A percentile compares a stretch with the other conserved stretches of the same genome.
Evolutionary conservation across 2,329 filamentous ascomycete species (phyloP).

Genomic region (Parastagonospora avenae): DNA sequence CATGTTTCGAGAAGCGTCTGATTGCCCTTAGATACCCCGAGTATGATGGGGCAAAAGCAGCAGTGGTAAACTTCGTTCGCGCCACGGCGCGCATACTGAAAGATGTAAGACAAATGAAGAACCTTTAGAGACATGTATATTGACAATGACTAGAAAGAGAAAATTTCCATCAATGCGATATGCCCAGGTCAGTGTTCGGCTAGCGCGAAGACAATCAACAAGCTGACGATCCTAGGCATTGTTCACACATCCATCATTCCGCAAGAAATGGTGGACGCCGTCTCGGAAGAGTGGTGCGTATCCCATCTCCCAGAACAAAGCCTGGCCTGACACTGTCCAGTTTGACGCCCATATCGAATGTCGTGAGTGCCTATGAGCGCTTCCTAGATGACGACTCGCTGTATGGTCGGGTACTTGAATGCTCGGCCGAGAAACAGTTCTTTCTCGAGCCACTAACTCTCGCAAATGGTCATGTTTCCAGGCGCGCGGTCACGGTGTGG

Average conservation of each 20-base stretch:
- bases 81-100: conserved; percentile 28
- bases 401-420: conserved; percentile 54
- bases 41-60: conserved; percentile 59
- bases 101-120: conserved; percentile 10
- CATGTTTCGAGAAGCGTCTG: no score
- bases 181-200: conserved; percentile 40
- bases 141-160: conserved; percentile 48
- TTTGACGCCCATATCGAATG: conserved; percentile 47
- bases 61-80: conserved; percentile 37
- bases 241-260: conserved; percentile 49
- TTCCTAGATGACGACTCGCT: conserved; percentile 54
- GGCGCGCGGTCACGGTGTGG: conserved; percentile 54
- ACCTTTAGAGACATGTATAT: background rate
- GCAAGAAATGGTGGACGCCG: conserved; percentile 32
- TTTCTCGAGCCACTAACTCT: conserved; percentile 45
- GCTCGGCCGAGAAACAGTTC: conserved; percentile 50
- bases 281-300: conserved; percentile 28
- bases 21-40: conserved; percentile 50
- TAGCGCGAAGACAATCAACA: background rate
- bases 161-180: conserved; percentile 57
- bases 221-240: conserved; percentile 39
- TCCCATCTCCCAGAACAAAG: background rate
- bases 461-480: conserved; percentile 50
- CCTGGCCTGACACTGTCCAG: conserved; percentile 9
- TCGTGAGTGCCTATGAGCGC: conserved; percentile 53